These are phyloP conservation scores for Juglanconis oblonga DNA, from an alignment of 2,329 filamentous ascomycete genomes.

Conservation along the genomic window DNA sequence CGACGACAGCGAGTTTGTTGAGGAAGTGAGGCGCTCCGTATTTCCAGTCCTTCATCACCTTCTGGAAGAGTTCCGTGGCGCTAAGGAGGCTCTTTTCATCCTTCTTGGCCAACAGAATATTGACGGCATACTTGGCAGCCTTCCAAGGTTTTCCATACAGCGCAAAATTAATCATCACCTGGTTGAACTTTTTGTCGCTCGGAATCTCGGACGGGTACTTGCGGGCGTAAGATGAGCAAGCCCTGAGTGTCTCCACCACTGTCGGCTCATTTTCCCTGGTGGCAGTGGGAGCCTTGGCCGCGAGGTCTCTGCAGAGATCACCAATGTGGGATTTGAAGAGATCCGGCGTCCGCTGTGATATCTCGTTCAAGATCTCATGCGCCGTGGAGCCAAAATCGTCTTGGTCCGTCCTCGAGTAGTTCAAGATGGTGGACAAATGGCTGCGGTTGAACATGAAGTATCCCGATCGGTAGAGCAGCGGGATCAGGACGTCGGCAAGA, in stretches of 20 bases:
- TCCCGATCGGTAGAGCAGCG: conserved; percentile 79
- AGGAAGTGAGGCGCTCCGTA: conserved; percentile 75
- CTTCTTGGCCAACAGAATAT: conserved; percentile 75
- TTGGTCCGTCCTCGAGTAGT: conserved; percentile 80
- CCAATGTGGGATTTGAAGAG: conserved; percentile 91
- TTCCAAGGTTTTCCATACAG: conserved; percentile 76
- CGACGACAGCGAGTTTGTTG: conserved; percentile 67
- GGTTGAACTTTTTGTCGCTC: conserved; percentile 73
- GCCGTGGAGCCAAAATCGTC: conserved; percentile 74
- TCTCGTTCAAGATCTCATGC: conserved; percentile 87
- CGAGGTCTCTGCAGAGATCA: conserved; percentile 83
- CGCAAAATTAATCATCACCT: conserved; percentile 80
- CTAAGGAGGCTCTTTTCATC: conserved; percentile 75
- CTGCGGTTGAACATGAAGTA: conserved; percentile 91
- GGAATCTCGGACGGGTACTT: conserved; percentile 83
- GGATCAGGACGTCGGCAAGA: conserved; percentile 75
- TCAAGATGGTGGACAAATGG: conserved; percentile 86
- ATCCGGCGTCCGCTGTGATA: conserved; percentile 83
- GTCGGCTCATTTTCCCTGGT: conserved; percentile 65
- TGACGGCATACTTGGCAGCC: conserved; percentile 90
- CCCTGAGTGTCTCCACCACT: conserved; percentile 88
- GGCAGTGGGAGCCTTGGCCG: conserved; percentile 73
- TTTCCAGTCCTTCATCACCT: conserved; percentile 69
- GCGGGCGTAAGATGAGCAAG: conserved; percentile 86
- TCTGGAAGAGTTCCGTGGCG: conserved; percentile 77